Evolutionary conservation across 2,329 filamentous ascomycete species (phyloP).

Genomic region (Colletotrichum liriopes): DNA sequence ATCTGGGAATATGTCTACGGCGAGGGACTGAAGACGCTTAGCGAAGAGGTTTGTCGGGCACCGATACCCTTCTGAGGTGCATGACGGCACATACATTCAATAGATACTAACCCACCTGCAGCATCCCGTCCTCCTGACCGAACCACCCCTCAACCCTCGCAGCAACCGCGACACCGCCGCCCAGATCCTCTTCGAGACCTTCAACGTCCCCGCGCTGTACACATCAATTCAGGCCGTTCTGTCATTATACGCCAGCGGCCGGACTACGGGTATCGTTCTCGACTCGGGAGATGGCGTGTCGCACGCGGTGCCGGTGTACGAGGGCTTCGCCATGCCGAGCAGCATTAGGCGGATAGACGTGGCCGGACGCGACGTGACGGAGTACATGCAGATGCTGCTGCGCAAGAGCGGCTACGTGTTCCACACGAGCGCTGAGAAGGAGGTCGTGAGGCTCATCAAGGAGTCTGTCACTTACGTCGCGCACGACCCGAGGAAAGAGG

Average conservation of each 20-base stretch:
- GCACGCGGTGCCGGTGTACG: constrained; percentile 96
- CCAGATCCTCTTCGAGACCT: constrained; percentile 98
- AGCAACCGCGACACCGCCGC: constrained; percentile 96
- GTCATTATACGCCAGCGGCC: constrained; percentile 94
- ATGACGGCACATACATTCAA: neutral
- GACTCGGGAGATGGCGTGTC: constrained; percentile 97
- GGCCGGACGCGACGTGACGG: constrained; percentile 94
- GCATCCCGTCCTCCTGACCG: constrained; percentile 96
- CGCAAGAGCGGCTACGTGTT: constrained; percentile 95
- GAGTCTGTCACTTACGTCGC: constrained; percentile 95
- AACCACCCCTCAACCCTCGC: constrained; percentile 94
- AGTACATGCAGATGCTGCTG: constrained; percentile 91
- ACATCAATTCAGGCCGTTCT: constrained; percentile 98
- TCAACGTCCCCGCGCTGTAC: constrained; percentile 97
- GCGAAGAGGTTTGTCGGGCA: constrained; percentile 81
- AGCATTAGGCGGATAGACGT: constrained; percentile 97
- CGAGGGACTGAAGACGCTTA: constrained; percentile 95
- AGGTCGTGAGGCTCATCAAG: constrained; percentile 98
- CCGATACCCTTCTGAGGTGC: neutral
- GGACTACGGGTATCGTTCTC: constrained; percentile 95
- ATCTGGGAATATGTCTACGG: constrained; percentile 99
- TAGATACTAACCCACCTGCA: constrained; percentile 53
- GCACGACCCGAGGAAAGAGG: constrained; percentile 90
- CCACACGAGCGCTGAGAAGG: constrained; percentile 98
- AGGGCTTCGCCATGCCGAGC: constrained; percentile 96